phyloP scores from a whole-genome alignment of 1,284 basidiomycete genomes.

The Cutaneotrichosporon sp. region DNA sequence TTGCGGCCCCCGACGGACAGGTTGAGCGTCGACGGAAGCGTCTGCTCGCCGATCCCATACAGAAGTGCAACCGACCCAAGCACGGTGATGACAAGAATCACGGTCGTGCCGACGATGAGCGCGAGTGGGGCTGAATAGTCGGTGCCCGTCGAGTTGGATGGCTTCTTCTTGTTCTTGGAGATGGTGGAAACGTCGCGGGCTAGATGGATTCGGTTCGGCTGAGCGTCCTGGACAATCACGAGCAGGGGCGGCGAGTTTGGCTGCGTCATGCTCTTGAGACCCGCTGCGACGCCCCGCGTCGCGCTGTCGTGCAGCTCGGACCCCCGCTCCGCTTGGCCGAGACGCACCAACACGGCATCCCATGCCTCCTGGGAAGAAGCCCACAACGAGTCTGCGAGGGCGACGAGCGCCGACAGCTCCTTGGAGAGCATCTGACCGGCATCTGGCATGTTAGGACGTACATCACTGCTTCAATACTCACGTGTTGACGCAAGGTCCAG shows the following conservation, averaged over 20 bases:
- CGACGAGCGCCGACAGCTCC: conserved; percentile 41
- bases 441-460: conserved; percentile 24
- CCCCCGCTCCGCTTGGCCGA: conserved; percentile 25
- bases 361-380: conserved; percentile 23
- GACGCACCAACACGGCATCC: conserved; percentile 41
- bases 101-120: conserved; percentile 37
- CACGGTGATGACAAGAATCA: conserved; percentile 29
- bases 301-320: conserved; percentile 40
- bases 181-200: conserved; percentile 14
- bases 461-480: not conserved
- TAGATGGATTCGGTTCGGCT: conserved; percentile 2
- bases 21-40: conserved; percentile 45
- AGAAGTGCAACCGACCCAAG: conserved; percentile 35
- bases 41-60: conserved; percentile 39
- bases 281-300: conserved; percentile 34
- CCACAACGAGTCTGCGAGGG: conserved; percentile 39
- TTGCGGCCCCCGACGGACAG: conserved; percentile 35
- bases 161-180: conserved; percentile 28
- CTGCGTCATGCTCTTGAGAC: conserved; percentile 42
- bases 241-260: conserved; percentile 40
- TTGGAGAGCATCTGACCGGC: conserved; percentile 35
- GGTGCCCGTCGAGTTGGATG: conserved; percentile 38
- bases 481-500: conserved; percentile 10
- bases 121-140: conserved; percentile 30
- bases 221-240: conserved; percentile 34